Conservation (phyloP, 2,329 filamentous ascomycete genomes). For the Alternaria gaisen region DNA sequence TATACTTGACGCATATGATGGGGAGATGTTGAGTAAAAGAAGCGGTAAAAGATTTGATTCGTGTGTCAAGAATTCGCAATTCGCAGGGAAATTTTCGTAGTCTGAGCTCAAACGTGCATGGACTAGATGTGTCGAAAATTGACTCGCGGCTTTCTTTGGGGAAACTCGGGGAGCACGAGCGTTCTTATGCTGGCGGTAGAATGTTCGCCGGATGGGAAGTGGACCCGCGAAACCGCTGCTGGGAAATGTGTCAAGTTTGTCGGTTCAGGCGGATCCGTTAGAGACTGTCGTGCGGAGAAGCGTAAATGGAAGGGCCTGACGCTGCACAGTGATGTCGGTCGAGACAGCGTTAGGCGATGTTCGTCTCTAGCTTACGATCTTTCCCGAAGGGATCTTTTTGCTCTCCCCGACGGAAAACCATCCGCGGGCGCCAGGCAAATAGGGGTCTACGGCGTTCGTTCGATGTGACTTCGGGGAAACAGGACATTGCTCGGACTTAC, state of each 20-base stretch:
- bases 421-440: conserved; percentile 9
- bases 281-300: conserved; percentile 32
- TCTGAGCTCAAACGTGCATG: conserved; percentile 23
- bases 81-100: conserved; percentile 24
- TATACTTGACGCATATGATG: conserved; percentile 30
- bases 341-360: conserved; percentile 16
- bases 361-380: conserved; percentile 6
- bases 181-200: conserved; percentile 32
- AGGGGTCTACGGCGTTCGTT: conserved; percentile 25
- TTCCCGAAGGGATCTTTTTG: conserved; percentile 18
- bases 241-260: conserved; percentile 6
- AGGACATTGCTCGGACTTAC: conserved; percentile 31
- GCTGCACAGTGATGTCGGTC: conserved; percentile 31
- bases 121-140: conserved; percentile 10
- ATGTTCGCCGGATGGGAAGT: conserved; percentile 17
- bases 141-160: conserved; percentile 20
- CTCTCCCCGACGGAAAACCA: conserved; percentile 34
- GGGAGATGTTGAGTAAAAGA: conserved; percentile 14
- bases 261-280: conserved; percentile 25
- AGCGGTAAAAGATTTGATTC: conserved; percentile 27
- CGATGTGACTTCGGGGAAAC: conserved; percentile 27
- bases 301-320: conserved; percentile 15
- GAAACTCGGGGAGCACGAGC: conserved; percentile 30
- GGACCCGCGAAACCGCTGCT: conserved; percentile 18
- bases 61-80: conserved; percentile 31